Conservation (phyloP, 352 stramenopile species). For the Globisporangium paddicum region DNA sequence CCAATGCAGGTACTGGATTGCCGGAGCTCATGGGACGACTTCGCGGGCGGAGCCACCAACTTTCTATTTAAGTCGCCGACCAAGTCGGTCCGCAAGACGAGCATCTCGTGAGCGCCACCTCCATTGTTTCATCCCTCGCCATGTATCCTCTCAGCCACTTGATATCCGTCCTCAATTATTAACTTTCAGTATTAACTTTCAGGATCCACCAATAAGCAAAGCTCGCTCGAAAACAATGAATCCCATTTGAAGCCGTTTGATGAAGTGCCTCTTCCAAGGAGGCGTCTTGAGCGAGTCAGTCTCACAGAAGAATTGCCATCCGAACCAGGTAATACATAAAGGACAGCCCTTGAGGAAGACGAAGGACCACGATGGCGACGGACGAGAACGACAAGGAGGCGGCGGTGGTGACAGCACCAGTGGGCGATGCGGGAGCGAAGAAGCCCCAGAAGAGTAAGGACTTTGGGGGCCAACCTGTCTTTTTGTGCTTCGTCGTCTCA, state of each 20-base stretch:
- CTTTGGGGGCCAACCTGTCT: background rate
- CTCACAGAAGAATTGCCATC: background rate
- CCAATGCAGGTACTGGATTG: conserved; percentile 25
- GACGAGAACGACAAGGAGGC: conserved; percentile 11
- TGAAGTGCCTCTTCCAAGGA: conserved; percentile 1
- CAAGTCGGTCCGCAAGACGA: conserved; percentile 26
- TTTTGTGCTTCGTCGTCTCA: background rate
- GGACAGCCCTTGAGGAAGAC: background rate
- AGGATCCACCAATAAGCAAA: background rate
- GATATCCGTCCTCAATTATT: background rate
- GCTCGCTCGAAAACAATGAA: background rate
- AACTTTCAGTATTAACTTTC: background rate
- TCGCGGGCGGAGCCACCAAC: conserved; percentile 1
- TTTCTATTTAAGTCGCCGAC: conserved; percentile 23
- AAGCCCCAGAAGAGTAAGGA: conserved; percentile 16
- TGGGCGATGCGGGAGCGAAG: conserved; percentile 4
- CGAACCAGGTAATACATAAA: background rate
- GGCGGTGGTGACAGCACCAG: background rate
- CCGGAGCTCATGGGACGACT: conserved; percentile 14
- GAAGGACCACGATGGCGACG: background rate
- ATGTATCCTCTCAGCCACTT: background rate
- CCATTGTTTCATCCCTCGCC: background rate
- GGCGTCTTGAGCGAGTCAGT: background rate
- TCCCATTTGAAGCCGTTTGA: background rate
- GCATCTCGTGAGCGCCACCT: conserved; percentile 20